Percentiles rank a stretch among this genome's conserved stretches.
Conservation (phyloP, 1,139 yeast species). For the Komagataea norvegica region DNA sequence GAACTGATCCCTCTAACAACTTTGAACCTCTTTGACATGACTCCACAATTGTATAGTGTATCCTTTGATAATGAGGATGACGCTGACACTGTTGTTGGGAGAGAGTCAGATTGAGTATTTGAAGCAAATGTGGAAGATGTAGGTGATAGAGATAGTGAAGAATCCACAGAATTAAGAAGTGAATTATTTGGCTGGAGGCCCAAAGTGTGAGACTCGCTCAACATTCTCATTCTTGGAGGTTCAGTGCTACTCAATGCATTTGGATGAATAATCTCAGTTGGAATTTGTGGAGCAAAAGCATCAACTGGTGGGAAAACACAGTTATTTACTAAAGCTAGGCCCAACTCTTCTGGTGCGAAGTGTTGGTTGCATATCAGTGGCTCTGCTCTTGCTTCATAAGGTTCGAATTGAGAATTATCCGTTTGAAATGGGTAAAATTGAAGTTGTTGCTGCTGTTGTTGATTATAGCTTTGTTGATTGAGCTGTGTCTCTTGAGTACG, state of each 20-base stretch:
- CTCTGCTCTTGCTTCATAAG: too few species aligned
- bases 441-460: neutral
- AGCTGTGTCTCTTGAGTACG: too few species aligned
- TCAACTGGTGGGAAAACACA: too few species aligned
- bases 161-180: conserved; percentile 4
- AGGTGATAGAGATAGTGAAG: conserved; percentile 18
- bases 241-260: too few species aligned
- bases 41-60: neutral
- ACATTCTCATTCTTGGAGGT: too few species aligned
- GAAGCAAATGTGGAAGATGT: conserved; percentile 11
- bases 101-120: conserved; percentile 6
- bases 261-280: too few species aligned
- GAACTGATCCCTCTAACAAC: conserved; percentile 55
- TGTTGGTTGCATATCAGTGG: too few species aligned
- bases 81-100: conserved; percentile 1
- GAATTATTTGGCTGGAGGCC: neutral
- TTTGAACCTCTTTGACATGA: conserved; percentile 31
- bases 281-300: too few species aligned
- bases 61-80: conserved; percentile 10
- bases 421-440: conserved; percentile 1
- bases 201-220: neutral
- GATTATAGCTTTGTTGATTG: neutral
- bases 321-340: too few species aligned
- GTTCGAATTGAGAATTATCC: too few species aligned
- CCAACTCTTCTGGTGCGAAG: too few species aligned